phyloP scores from a whole-genome alignment of 2,329 filamentous ascomycete species.

The Penicillium thymicola region DNA sequence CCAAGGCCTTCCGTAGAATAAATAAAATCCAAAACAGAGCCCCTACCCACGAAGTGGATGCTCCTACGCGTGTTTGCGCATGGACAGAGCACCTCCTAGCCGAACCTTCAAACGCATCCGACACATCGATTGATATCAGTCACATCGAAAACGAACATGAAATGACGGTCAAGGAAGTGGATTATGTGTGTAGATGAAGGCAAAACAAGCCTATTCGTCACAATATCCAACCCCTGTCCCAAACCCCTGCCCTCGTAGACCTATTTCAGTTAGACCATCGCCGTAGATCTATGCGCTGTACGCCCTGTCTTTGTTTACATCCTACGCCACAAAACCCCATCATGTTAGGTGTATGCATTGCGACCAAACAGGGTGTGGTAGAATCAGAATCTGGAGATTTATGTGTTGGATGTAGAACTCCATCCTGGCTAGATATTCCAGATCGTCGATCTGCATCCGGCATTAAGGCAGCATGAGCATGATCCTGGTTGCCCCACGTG shows the following conservation, averaged over 20 bases:
- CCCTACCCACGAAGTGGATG: not conserved
- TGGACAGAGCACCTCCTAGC: not conserved
- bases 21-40: not conserved
- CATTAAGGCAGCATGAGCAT: not conserved
- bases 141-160: not conserved
- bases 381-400: not conserved
- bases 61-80: not conserved
- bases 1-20: not conserved
- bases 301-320: conserved; percentile 1
- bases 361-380: not conserved
- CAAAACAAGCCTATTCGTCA: not conserved
- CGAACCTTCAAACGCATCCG: not conserved
- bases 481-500: not conserved
- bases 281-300: not conserved
- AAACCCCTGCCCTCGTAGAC: not conserved
- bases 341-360: not conserved
- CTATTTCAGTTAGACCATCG: not conserved
- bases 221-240: not conserved
- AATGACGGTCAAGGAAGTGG: not conserved
- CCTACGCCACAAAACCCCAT: not conserved
- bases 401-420: not conserved
- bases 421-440: not conserved
- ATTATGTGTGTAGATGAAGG: not conserved
- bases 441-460: not conserved
- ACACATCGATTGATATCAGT: not conserved